These are phyloP conservation scores for Penicillium cosmopolitanum DNA, from an alignment of 495 filamentous ascomycete species.

Conservation along the genomic window DNA sequence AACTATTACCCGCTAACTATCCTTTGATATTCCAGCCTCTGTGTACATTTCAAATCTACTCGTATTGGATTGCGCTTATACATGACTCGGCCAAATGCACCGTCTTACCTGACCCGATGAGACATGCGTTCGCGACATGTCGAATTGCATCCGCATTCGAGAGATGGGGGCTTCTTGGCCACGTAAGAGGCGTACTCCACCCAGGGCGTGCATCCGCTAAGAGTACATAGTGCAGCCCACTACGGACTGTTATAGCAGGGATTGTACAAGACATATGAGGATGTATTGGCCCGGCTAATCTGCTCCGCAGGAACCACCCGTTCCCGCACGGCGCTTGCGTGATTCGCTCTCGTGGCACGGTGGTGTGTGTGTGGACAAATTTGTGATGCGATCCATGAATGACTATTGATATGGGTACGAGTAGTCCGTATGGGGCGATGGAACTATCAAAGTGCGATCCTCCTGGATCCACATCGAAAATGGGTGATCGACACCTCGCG, in stretches of 20 bases:
- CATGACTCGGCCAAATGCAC: background rate
- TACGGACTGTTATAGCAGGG: conserved; percentile 7
- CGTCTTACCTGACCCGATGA: conserved; percentile 3
- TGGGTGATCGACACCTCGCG: conserved; percentile 18
- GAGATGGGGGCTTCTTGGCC: conserved; percentile 9
- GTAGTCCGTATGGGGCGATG: no score
- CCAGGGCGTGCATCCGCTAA: conserved; percentile 11
- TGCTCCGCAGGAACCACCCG: conserved; percentile 9
- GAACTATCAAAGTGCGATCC: background rate
- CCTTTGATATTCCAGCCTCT: no score
- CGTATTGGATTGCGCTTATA: background rate
- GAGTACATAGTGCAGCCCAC: conserved; percentile 9
- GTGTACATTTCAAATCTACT: no score
- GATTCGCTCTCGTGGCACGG: background rate
- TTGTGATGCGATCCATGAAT: background rate
- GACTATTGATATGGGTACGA: background rate
- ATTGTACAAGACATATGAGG: background rate
- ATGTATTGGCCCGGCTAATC: conserved; percentile 2
- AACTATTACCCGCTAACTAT: no score
- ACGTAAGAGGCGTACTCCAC: conserved; percentile 34
- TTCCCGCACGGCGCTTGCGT: background rate
- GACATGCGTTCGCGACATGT: conserved; percentile 26
- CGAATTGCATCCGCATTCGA: conserved; percentile 20
- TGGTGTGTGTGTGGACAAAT: no score
- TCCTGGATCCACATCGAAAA: conserved; percentile 17